Conservation (phyloP, 306 rosid species). For the Leucaena leucocephala region DNA sequence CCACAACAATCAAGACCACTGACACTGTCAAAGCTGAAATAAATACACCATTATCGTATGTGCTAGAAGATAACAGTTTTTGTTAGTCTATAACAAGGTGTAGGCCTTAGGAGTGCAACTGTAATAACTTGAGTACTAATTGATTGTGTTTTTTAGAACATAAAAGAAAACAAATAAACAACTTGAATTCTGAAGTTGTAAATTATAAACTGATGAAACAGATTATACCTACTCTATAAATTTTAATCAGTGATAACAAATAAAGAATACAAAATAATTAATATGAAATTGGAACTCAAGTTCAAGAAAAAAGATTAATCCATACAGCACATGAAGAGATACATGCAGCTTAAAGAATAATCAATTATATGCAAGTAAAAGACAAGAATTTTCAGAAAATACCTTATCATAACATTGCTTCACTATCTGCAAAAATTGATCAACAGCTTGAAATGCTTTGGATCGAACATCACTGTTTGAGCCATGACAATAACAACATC, state of each 20-base stretch:
- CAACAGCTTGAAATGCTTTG: slow-evolving; percentile 95
- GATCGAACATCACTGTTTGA: slow-evolving; percentile 83
- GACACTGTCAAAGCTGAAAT: background rate
- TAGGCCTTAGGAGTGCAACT: slow-evolving; percentile 12
- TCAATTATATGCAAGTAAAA: slow-evolving; percentile 30
- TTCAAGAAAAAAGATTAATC: background rate
- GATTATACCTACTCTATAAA: background rate
- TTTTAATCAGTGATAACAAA: slow-evolving; percentile 17
- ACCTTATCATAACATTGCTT: slow-evolving; percentile 92
- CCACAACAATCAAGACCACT: background rate
- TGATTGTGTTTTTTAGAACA: slow-evolving; percentile 22
- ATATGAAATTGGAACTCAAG: slow-evolving; percentile 23
- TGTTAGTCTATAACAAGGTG: slow-evolving; percentile 17
- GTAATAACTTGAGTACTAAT: slow-evolving; percentile 19
- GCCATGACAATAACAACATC: slow-evolving; percentile 28
- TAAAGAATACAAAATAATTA: slow-evolving; percentile 25
- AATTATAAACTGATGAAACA: background rate
- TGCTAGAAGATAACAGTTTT: slow-evolving; percentile 17
- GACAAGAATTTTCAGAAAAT: slow-evolving; percentile 33
- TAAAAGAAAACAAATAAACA: background rate
- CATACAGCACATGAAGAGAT: slow-evolving; percentile 18
- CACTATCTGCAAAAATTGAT: slow-evolving; percentile 81
- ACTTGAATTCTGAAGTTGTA: background rate
- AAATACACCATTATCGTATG: background rate
- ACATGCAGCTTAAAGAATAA: slow-evolving; percentile 22